These are phyloP conservation scores for Heliosperma pusillum DNA, from an alignment of 148 eudicot species.

Conservation along the genomic window DNA sequence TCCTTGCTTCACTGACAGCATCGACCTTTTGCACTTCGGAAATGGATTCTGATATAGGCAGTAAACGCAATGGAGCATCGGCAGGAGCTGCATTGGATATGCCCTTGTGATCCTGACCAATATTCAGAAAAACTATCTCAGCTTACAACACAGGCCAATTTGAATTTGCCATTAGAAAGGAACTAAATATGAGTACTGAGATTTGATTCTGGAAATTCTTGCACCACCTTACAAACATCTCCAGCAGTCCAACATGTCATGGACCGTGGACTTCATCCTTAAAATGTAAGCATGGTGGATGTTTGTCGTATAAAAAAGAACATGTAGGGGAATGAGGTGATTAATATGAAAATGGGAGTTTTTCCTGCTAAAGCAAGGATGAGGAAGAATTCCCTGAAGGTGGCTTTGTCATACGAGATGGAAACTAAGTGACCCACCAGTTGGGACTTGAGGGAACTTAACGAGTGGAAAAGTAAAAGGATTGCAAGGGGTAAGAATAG, in stretches of 20 bases:
- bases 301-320: background rate
- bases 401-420: background rate
- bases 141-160: background rate
- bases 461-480: background rate
- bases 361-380: background rate
- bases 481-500: background rate
- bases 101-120: constrained; percentile 78
- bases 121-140: background rate
- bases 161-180: background rate
- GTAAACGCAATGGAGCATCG: constrained; percentile 69
- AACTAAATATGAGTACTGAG: background rate
- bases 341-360: too few relatives aligned
- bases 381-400: too few relatives aligned
- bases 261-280: background rate
- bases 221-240: background rate
- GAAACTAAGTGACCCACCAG: background rate
- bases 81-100: constrained; percentile 88
- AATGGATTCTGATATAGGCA: constrained; percentile 35
- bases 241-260: background rate
- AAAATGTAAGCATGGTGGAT: background rate
- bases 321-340: background rate
- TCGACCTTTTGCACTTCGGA: constrained; percentile 27
- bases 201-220: background rate
- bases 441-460: background rate
- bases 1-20: constrained; percentile 50